Evolutionary conservation across 805 yeast genomes (phyloP), one percentile per base, ranked within the genome.

Genomic region (Lachancea cidri): DNA sequence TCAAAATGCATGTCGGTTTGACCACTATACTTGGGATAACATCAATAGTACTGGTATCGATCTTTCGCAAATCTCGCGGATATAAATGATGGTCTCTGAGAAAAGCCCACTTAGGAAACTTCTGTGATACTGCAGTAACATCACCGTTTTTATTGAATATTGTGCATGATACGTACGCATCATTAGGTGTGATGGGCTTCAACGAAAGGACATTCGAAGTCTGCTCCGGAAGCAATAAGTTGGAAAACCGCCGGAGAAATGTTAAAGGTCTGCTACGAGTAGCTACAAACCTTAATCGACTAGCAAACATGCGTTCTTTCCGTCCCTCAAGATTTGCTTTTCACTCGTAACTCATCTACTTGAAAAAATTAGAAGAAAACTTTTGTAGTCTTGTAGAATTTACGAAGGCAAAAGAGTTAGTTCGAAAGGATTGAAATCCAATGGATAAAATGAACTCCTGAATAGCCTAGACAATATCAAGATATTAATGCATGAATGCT

Each of bases 21-120:
- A 88, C 87, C 45, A 89, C 80, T 35, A 93, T 83, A 15, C 87
- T 79, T 0, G 98, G 98, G 3, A 89, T 89, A 16, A 91, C 86
- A 61, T 87, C 95, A 41, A 83, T 71, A 18, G 81, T 72, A 25
- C 85, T 83, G 43, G 71, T 74, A 64, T 57, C 96, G 39, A 89
- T 82, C 55, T 86, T 88, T 22, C 97, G 65, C 47, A 89, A 66
- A 60, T 89, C 97, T 64, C 97, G 69, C 2, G 97, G 95, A 48
- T 81, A 86, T 19, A 89, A 60, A 17, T 80, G 76, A 60, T 87
- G 83, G 35, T 83, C 79, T 41, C 79, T 74, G 9, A 93, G 65
- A 50, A 93, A 82, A 43, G 77, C 73, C 64, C 86, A 76, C 60
- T 86, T 83, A 37, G 88, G 87, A 57, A 82, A 86, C 53, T 79